Conservation (phyloP, 345 rosid genomes). For the Bruguiera gymnorhiza region DNA sequence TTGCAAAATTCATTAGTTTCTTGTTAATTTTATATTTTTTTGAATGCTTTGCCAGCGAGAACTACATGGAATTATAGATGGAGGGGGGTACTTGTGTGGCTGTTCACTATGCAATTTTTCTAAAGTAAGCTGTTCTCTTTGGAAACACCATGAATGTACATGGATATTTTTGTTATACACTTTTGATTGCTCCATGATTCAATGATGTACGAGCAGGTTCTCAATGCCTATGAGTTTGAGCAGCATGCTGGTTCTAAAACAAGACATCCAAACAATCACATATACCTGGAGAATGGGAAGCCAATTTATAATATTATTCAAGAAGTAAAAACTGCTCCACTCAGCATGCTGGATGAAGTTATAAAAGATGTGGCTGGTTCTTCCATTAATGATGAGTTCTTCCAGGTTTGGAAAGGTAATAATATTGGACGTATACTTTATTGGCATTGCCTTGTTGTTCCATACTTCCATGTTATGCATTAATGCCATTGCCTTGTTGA, state of each 20-base stretch:
- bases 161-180: not conserved
- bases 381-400: constrained; percentile 63
- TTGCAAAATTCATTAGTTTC: not conserved
- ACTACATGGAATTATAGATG: constrained; percentile 61
- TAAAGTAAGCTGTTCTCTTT: constrained; percentile 44
- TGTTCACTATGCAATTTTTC: constrained; percentile 67
- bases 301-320: constrained; percentile 75
- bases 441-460: not conserved
- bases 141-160: not conserved
- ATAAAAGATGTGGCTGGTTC: constrained; percentile 71
- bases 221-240: constrained; percentile 88
- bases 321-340: constrained; percentile 74
- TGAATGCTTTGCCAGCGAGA: constrained; percentile 36
- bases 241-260: constrained; percentile 85
- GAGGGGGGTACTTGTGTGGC: constrained; percentile 91
- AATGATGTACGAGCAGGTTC: constrained; percentile 44
- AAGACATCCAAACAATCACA: constrained; percentile 90
- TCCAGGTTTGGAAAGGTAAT: constrained; percentile 87
- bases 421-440: not conserved
- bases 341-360: constrained; percentile 58
- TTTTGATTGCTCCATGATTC: constrained; percentile 15
- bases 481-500: too few relatives aligned
- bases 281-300: constrained; percentile 81
- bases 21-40: constrained; percentile 8
- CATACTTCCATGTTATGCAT: too few relatives aligned